Conservation (phyloP, 2,329 filamentous ascomycete genomes). For the Albophoma yamanashiensis region DNA sequence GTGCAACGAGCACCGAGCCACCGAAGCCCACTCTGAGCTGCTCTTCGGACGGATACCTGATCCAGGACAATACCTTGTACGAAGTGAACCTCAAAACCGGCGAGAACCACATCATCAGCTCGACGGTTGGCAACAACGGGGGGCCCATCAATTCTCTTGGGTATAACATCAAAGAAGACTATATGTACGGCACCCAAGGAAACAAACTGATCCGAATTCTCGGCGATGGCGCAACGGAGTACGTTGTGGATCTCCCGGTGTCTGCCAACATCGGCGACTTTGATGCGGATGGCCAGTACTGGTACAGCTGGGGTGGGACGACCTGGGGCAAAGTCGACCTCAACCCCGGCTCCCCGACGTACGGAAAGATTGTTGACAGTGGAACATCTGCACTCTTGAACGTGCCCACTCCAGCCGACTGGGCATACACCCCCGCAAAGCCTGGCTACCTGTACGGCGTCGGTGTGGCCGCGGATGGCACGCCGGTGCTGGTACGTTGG, state of each 20-base stretch:
- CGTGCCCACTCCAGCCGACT: not conserved
- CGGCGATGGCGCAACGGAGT: not conserved
- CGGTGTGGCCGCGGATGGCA: not conserved
- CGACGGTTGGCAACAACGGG: not conserved
- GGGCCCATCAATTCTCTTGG: not conserved
- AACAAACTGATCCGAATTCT: not conserved
- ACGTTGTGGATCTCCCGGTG: not conserved
- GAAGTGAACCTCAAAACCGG: not conserved
- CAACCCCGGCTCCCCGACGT: not conserved
- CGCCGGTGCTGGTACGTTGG: not conserved
- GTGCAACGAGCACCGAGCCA: not conserved
- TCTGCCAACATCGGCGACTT: not conserved
- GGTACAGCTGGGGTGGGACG: not conserved
- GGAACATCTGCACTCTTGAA: not conserved
- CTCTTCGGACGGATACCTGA: not conserved
- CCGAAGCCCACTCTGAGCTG: not conserved
- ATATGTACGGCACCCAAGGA: not conserved
- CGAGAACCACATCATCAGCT: not conserved
- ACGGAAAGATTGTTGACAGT: not conserved
- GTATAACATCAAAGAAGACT: not conserved
- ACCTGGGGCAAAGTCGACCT: not conserved
- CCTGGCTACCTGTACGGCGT: not conserved
- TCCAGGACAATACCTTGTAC: not conserved
- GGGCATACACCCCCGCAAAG: not conserved
- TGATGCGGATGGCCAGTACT: not conserved